Evolutionary conservation across 2,329 filamentous ascomycete genomes (phyloP), one percentile per base, ranked within the genome.

Genomic region (Paradendryphiella salina): DNA sequence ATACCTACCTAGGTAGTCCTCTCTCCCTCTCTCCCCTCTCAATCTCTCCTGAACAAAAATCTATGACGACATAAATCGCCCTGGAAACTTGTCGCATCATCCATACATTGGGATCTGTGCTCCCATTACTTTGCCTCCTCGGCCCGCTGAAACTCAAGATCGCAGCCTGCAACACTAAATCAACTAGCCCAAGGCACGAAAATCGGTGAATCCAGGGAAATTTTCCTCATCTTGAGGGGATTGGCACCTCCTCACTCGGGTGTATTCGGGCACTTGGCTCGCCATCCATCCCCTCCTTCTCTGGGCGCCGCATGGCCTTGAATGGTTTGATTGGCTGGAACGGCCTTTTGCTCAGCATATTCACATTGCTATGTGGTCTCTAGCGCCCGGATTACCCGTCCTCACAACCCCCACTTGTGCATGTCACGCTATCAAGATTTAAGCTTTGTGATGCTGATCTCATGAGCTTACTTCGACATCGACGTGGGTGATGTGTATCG

Each of bases 391-490:
- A 10, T 6, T 23, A 23, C 45, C 47, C 51, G 38, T 14, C 42
- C 38, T 34, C 37, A 28, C 41, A 21, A 15, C 38, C 35, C 37
- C 40, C 31, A 42, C 39, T 42, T 31, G 11, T 14, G 15, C 20
- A 5, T 13, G 36, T 20, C 29, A 34, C 32, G 28, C 41, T 18
- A 38, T 20, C 13, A 31, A 4, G 8, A 23, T 39, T 42, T 51
- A 54, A 54, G 51, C 51, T 54, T 54, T 54, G 37, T 50, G 31
- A 45, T 38, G 51, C 44, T 21, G 42, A 46, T 54, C 47, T 35
- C 9, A 21, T 36, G 9, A 51, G 51, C 51, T 54, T 54, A 51
- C 37, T 51, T 51, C 5, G 38, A 54, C 51, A 51, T 51, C 51
- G 38, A 38, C 17, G 17, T 46, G 34, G 20, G 9, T 28, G 29